A percentile compares a stretch with the other conserved stretches of the same genome.
Evolutionary conservation across 345 rosid genomes (phyloP).

Genomic region (Murraya paniculata): DNA sequence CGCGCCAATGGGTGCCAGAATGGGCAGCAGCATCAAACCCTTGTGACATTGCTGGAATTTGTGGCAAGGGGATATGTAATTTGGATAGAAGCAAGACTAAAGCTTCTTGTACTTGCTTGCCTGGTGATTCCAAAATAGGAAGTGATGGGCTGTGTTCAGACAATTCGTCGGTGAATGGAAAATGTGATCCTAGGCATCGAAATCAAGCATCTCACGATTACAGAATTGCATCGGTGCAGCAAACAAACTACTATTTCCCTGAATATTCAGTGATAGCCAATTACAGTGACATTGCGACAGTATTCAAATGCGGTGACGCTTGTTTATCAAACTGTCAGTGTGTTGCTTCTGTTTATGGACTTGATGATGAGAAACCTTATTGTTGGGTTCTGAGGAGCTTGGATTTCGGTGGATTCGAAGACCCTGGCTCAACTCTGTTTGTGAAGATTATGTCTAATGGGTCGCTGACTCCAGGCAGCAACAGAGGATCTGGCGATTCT

Average conservation of each 20-base stretch:
- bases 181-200: constrained; percentile 32
- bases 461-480: constrained; percentile 19
- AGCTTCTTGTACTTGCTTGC: constrained; percentile 71
- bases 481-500: constrained; percentile 14
- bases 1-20: constrained; percentile 78
- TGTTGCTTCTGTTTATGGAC: constrained; percentile 82
- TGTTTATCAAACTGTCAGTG: constrained; percentile 79
- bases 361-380: constrained; percentile 82
- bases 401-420: constrained; percentile 79
- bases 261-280: constrained; percentile 59
- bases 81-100: constrained; percentile 67
- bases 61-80: constrained; percentile 81
- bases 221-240: constrained; percentile 58
- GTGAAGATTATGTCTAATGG: constrained; percentile 57
- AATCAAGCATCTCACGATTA: constrained; percentile 35
- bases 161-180: constrained; percentile 44
- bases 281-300: constrained; percentile 55
- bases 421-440: constrained; percentile 73
- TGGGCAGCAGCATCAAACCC: constrained; percentile 97
- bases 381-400: constrained; percentile 79
- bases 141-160: constrained; percentile 38
- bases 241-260: constrained; percentile 75
- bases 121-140: constrained; percentile 52
- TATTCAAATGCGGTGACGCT: constrained; percentile 65
- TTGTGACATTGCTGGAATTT: constrained; percentile 78